Evolutionary conservation across 2,329 filamentous ascomycete genomes (phyloP).

Genomic region (Arthroderma sp.): DNA sequence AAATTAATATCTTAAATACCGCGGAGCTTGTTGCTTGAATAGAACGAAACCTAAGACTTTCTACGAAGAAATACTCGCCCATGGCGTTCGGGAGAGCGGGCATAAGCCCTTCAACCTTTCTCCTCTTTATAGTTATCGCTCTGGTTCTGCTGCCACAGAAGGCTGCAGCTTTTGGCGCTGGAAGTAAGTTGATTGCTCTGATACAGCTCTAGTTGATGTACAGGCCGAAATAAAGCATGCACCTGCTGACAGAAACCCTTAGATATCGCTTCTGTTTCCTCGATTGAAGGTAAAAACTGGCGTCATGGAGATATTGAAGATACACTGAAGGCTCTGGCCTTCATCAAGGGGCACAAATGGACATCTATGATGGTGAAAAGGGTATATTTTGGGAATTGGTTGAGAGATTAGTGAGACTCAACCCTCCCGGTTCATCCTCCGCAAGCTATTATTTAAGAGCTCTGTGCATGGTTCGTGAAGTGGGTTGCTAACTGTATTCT

Average conservation of each 20-base stretch:
- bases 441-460: background rate
- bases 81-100: background rate
- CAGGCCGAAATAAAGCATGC: background rate
- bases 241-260: background rate
- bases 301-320: constrained; percentile 61
- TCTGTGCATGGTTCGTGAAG: background rate
- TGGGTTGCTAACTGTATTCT: background rate
- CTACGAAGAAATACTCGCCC: too few species aligned
- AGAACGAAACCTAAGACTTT: background rate
- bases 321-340: constrained; percentile 63
- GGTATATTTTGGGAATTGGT: constrained; percentile 77
- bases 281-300: constrained; percentile 39
- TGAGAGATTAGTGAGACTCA: constrained; percentile 53
- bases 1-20: background rate
- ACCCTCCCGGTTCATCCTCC: background rate
- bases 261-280: constrained; percentile 38
- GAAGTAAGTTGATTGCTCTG: constrained; percentile 6
- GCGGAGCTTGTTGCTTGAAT: background rate
- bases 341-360: constrained; percentile 74
- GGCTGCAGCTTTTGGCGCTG: constrained; percentile 8
- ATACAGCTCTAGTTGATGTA: background rate
- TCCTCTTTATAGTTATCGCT: background rate
- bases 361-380: constrained; percentile 63
- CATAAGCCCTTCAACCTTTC: constrained; percentile 1
- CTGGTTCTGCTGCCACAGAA: constrained; percentile 7